A percentile compares a stretch with the other conserved stretches of the same genome.
These are phyloP conservation scores for Diaporthe vexans DNA, from an alignment of 2,329 filamentous ascomycete species.

Conservation along the genomic window DNA sequence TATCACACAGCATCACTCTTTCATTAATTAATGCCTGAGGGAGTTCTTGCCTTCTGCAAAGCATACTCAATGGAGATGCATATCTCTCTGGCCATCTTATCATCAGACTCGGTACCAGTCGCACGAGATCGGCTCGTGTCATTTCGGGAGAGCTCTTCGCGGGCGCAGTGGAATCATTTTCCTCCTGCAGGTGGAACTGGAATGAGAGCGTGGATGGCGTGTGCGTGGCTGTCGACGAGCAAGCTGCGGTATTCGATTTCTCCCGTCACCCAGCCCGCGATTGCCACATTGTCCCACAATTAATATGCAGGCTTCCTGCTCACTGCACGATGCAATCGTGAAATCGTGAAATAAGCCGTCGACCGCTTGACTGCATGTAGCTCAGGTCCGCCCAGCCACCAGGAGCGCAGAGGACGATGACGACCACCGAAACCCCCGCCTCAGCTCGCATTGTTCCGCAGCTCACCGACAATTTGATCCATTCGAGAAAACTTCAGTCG, in stretches of 20 bases:
- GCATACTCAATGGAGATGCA: conserved; percentile 3
- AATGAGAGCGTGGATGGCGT: background rate
- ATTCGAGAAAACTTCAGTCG: conserved; percentile 37
- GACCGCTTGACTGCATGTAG: conserved; percentile 28
- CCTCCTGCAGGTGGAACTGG: conserved; percentile 5
- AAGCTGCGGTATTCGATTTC: conserved; percentile 8
- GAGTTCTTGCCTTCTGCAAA: conserved; percentile 9
- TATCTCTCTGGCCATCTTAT: background rate
- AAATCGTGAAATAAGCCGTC: conserved; percentile 20
- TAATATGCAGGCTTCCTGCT: conserved; percentile 36
- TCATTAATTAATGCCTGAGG: conserved; percentile 25
- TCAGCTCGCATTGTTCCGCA: conserved; percentile 28
- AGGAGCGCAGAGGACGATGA: conserved; percentile 23
- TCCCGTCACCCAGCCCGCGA: conserved; percentile 28
- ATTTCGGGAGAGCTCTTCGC: conserved; percentile 14
- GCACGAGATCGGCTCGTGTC: conserved; percentile 5
- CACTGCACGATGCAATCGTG: conserved; percentile 37
- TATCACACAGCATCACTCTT: conserved; percentile 35
- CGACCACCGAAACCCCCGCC: conserved; percentile 28
- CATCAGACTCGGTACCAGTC: conserved; percentile 19
- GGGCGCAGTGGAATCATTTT: background rate
- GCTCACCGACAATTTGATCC: conserved; percentile 42
- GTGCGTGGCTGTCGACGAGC: conserved; percentile 17
- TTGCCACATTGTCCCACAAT: conserved; percentile 40
- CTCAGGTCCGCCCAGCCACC: conserved; percentile 40